phyloP scores from a whole-genome alignment of 768 basidiomycete species.

The Leccinum uliginosum region DNA sequence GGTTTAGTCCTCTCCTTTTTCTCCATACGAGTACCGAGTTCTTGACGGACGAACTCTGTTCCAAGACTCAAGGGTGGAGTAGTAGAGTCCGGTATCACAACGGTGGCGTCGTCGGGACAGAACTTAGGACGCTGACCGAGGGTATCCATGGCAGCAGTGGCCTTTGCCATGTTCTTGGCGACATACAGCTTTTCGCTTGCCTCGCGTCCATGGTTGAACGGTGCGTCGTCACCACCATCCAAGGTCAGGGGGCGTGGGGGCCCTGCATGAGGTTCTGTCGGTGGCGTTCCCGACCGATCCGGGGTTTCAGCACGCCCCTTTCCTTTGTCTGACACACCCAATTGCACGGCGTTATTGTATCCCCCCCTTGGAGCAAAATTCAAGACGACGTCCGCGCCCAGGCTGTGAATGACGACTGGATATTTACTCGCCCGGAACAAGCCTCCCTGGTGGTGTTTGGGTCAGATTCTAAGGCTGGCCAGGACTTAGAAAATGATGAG shows the following conservation, averaged over 20 bases:
- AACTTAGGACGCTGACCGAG: background rate
- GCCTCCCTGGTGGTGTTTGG: conserved; percentile 18
- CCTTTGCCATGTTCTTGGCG: conserved; percentile 1
- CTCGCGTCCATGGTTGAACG: background rate
- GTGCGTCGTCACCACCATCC: background rate
- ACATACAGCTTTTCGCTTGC: background rate
- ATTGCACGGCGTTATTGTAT: conserved; percentile 8
- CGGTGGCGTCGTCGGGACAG: background rate
- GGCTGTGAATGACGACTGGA: conserved; percentile 21
- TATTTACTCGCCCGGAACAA: conserved; percentile 20
- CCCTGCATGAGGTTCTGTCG: background rate
- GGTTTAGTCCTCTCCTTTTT: conserved; percentile 16
- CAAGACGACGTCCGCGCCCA: conserved; percentile 23
- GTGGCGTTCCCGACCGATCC: conserved; percentile 5
- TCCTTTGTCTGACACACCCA: conserved; percentile 7
- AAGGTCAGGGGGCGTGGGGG: background rate
- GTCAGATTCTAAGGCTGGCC: background rate
- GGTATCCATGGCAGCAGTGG: conserved; percentile 6
- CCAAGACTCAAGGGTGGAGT: background rate
- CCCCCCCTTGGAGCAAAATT: conserved; percentile 25
- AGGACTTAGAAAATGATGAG: background rate
- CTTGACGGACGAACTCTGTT: background rate
- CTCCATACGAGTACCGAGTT: conserved; percentile 8
- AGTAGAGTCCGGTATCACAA: background rate
- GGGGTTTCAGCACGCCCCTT: conserved; percentile 5